Conservation (phyloP, 768 basidiomycete species). For the Cubamyces lactineus region DNA sequence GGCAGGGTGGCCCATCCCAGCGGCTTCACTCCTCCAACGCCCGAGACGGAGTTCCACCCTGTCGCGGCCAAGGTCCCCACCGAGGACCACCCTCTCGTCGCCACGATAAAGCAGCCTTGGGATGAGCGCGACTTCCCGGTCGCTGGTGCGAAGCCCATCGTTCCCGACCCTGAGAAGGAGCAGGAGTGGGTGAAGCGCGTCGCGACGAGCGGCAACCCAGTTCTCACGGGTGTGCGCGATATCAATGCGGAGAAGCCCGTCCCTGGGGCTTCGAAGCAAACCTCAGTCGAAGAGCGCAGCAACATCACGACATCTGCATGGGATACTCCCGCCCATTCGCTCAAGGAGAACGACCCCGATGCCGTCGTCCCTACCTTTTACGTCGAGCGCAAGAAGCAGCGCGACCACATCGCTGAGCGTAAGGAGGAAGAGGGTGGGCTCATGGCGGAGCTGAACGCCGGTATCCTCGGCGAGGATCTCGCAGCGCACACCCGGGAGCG, state of each 20-base stretch:
- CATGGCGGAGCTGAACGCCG: constrained; percentile 33
- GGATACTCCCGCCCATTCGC: constrained; percentile 19
- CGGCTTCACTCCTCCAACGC: constrained; percentile 49
- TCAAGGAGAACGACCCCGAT: constrained; percentile 20
- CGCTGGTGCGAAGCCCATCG: constrained; percentile 4
- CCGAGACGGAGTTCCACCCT: constrained; percentile 41
- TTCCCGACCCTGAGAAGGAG: constrained; percentile 15
- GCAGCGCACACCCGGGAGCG: constrained; percentile 29
- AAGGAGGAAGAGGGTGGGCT: constrained; percentile 33
- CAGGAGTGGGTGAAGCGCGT: constrained; percentile 21
- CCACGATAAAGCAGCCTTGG: constrained; percentile 32
- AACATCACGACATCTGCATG: constrained; percentile 25
- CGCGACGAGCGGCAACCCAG: constrained; percentile 3
- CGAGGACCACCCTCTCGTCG: constrained; percentile 27
- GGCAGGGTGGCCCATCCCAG: constrained; percentile 45
- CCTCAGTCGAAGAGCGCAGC: constrained; percentile 14
- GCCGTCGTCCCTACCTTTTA: constrained; percentile 27
- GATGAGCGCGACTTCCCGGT: constrained; percentile 29
- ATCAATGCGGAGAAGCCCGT: constrained; percentile 4
- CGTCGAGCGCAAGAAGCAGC: constrained; percentile 32
- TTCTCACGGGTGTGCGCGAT: constrained; percentile 12
- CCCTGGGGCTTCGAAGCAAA: neutral
- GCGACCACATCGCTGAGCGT: constrained; percentile 26
- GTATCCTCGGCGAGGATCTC: constrained; percentile 32
- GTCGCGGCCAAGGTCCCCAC: constrained; percentile 28